Conservation (phyloP, 2,329 filamentous ascomycete species). For the Emmonsiellopsis sp. region DNA sequence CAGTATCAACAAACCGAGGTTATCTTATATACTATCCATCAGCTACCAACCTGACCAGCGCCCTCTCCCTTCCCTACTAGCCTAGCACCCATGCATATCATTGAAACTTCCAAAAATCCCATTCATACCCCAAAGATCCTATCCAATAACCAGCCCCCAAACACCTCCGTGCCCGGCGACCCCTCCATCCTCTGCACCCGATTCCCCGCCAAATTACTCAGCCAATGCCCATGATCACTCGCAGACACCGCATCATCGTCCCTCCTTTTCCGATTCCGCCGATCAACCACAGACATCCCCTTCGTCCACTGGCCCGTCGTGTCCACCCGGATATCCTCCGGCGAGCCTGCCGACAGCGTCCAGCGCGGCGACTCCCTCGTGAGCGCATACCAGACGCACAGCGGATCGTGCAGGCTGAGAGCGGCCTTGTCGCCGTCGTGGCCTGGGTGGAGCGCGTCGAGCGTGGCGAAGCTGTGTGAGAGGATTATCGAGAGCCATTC, state of each 20-base stretch:
- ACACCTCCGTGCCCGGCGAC: constrained; percentile 58
- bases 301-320: constrained; percentile 89
- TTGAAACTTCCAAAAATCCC: background rate
- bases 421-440: constrained; percentile 40
- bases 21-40: too few relatives aligned
- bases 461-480: constrained; percentile 58
- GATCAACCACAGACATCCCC: constrained; percentile 81
- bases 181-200: constrained; percentile 62
- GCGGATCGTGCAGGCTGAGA: constrained; percentile 64
- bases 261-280: constrained; percentile 42
- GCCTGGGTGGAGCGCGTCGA: constrained; percentile 52
- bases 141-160: constrained; percentile 57
- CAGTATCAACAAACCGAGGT: background rate
- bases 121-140: constrained; percentile 48
- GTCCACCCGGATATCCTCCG: constrained; percentile 81
- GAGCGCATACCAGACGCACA: constrained; percentile 71
- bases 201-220: constrained; percentile 66
- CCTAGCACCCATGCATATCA: background rate
- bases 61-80: background rate
- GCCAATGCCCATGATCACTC: constrained; percentile 68
- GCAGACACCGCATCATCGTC: constrained; percentile 47
- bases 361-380: constrained; percentile 33
- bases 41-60: too few relatives aligned
- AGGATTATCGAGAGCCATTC: constrained; percentile 66
- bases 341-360: constrained; percentile 40